phyloP scores from a whole-genome alignment of 805 yeast genomes.

The Cyberlindnera amylophila region DNA sequence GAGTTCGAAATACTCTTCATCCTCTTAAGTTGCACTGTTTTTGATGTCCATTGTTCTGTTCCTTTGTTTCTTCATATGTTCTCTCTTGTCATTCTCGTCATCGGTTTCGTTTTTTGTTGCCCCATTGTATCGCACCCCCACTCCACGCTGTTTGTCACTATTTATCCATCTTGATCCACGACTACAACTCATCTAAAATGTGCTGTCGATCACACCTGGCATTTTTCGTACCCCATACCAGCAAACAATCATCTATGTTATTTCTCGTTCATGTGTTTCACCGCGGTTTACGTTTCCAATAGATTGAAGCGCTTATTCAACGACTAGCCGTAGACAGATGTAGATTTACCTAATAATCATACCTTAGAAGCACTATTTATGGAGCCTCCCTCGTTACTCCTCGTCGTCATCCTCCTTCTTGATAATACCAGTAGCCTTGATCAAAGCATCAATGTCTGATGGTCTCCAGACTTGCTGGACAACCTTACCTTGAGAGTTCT shows the following conservation, averaged over 20 bases:
- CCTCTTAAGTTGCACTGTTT: not conserved
- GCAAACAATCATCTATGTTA: no score
- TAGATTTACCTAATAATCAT: no score
- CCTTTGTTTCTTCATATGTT: not conserved
- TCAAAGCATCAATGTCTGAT: conserved; percentile 65
- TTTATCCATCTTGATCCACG: no score
- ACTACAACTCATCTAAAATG: no score
- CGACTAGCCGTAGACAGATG: not conserved
- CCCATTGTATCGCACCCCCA: not conserved
- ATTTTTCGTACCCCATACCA: no score
- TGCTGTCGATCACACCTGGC: no score
- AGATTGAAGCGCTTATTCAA: not conserved
- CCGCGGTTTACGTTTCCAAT: conserved; percentile 2
- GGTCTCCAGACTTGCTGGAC: conserved; percentile 77
- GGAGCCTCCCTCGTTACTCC: conserved; percentile 1
- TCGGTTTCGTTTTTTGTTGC: not conserved
- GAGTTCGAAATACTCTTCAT: conserved; percentile 27
- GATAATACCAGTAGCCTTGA: conserved; percentile 69
- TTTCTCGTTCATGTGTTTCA: not conserved
- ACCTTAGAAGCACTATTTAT: no score
- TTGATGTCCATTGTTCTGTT: not conserved
- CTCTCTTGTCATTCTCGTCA: not conserved
- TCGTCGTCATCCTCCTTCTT: conserved; percentile 50
- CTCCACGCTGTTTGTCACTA: no score
- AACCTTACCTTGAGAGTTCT: conserved; percentile 46